phyloP scores from a whole-genome alignment of 2,329 filamentous ascomycete species.

The Thelonectria discophora region DNA sequence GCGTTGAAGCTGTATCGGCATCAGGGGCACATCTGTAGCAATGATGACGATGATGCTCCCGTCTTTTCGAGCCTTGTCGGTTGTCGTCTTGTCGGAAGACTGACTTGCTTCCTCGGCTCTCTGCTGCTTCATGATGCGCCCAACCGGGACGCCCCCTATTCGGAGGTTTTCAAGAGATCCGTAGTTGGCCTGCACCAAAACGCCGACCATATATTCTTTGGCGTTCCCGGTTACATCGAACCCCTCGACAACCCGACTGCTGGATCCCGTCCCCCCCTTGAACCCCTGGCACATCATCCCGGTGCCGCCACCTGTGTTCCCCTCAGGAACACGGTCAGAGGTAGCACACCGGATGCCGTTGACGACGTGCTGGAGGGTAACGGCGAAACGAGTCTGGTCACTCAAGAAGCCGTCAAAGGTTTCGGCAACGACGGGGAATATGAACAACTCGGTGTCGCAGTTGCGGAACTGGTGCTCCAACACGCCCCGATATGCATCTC shows the following conservation, averaged over 20 bases:
- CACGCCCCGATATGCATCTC: constrained; percentile 66
- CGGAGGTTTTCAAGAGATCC: constrained; percentile 64
- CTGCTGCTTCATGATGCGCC: constrained; percentile 57
- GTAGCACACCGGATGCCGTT: constrained; percentile 61
- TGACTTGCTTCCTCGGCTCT: constrained; percentile 44
- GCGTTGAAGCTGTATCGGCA: constrained; percentile 50
- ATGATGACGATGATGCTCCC: constrained; percentile 49
- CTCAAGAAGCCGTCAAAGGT: constrained; percentile 71
- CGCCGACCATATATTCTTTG: constrained; percentile 65
- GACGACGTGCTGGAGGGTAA: constrained; percentile 63
- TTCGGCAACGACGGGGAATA: constrained; percentile 68
- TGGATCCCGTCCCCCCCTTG: constrained; percentile 73
- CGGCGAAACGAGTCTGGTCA: constrained; percentile 63
- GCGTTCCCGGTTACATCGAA: constrained; percentile 44
- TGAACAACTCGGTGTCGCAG: constrained; percentile 60
- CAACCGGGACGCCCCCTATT: constrained; percentile 69
- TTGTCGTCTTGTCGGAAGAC: constrained; percentile 29
- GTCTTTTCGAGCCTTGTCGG: constrained; percentile 44
- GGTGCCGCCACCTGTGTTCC: constrained; percentile 72
- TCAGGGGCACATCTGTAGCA: constrained; percentile 45
- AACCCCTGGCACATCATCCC: constrained; percentile 73
- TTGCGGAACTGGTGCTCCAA: constrained; percentile 63
- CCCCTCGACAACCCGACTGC: constrained; percentile 64
- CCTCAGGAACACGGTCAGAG: constrained; percentile 64
- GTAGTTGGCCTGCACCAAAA: constrained; percentile 73